Evolutionary conservation across 2,329 filamentous ascomycete species (phyloP).

Genomic region (Bipolaris oryzae): DNA sequence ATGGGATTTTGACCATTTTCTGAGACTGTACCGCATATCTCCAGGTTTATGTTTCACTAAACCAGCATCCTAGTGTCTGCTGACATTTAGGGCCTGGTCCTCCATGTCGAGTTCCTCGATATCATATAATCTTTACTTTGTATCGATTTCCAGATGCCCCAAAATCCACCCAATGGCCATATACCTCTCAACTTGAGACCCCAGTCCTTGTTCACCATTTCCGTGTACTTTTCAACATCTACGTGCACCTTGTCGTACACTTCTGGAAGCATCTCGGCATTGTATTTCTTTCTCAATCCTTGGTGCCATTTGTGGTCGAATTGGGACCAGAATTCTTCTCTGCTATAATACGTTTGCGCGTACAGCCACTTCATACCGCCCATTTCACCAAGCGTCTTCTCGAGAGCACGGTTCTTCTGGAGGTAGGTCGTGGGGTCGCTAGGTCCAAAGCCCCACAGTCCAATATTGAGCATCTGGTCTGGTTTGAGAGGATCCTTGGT

Average conservation of each 20-base stretch:
- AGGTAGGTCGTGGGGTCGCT: conserved; percentile 54
- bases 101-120: conserved; percentile 44
- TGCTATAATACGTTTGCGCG: conserved; percentile 70
- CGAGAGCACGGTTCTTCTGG: conserved; percentile 63
- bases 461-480: conserved; percentile 60
- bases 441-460: conserved; percentile 77
- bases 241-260: conserved; percentile 72
- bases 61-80: too few species aligned
- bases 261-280: conserved; percentile 63
- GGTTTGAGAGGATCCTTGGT: conserved; percentile 36
- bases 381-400: conserved; percentile 63
- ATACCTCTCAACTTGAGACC: conserved; percentile 31
- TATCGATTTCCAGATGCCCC: conserved; percentile 49
- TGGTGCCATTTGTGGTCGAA: conserved; percentile 68
- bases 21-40: too few species aligned
- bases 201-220: conserved; percentile 33
- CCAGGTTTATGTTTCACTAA: too few species aligned
- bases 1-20: too few species aligned
- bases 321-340: conserved; percentile 70
- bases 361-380: conserved; percentile 74
- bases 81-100: conserved; percentile 19
- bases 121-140: conserved; percentile 46
- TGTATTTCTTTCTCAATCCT: conserved; percentile 62
- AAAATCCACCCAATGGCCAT: conserved; percentile 49
- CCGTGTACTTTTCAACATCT: conserved; percentile 40